Base-by-base conservation (phyloP, 805 yeast species). In the Myxozyma kluyveri region DNA sequence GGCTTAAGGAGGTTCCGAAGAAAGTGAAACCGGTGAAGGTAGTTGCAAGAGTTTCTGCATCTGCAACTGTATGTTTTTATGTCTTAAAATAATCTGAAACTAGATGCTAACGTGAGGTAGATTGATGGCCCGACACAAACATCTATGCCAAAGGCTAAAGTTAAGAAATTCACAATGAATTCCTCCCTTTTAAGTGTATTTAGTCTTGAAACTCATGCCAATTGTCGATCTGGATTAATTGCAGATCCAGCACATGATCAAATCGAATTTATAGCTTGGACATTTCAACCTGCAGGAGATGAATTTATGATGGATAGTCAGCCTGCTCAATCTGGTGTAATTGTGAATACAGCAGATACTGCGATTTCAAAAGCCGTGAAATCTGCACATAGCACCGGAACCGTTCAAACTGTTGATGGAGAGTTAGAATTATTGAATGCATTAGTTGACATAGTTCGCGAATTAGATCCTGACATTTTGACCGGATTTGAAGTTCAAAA, bases 401-500 rank as follows among this genome's bases (percentile, higher is more conserved):
- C 77, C 0, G 63, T 75, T 10, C 73, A 73, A 17, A 60, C 67
- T 5, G 81, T 78, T 54, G 69, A 67, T 0, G 64, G 69, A n/a
- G 98, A 91, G 62, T 52, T 67, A 1, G 80, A 75, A 4, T 72
- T 87, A 80, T 65, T 89, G 1, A 70, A 74, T 6, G 75, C 75
- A 4, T 69, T 91, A 6, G 69, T 82, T 0, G 73, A 75, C 1
- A 57, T 84, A 14, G 82, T 87, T 0, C 76, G 81, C 18, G 60
- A 72, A 1, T 74, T 81, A 46, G 98, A 93, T 64, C 97, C 98
- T 0, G 99, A 93, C 65, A 80, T 93, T 27, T 63, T 93, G 4
- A 76, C 87, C 0, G 98, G 97, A 0, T 93, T 78, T 65, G 99
- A 93, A 63, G 76, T 88, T 4, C 86, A 88, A 57, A 70, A 82